Conservation (phyloP, 805 yeast species). For the Lipomyces sp. region DNA sequence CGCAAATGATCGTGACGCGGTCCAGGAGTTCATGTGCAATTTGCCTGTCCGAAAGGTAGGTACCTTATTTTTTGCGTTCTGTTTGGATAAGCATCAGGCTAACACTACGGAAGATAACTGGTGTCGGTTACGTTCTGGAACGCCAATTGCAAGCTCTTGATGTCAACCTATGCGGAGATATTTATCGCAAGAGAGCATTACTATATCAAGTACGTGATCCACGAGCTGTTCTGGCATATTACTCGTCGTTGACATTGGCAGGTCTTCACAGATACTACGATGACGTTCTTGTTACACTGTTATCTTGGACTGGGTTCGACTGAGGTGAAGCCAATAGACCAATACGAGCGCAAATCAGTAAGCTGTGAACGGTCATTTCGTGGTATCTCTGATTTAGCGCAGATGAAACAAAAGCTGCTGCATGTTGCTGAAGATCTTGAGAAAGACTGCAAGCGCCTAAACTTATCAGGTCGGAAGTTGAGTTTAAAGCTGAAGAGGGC, state of each 20-base stretch:
- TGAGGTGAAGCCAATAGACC: slow-evolving; percentile 32
- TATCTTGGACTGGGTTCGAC: slow-evolving; percentile 41
- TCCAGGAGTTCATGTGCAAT: slow-evolving; percentile 35
- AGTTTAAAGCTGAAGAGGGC: slow-evolving; percentile 36
- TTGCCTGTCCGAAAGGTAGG: slow-evolving; percentile 38
- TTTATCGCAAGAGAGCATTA: slow-evolving; percentile 19
- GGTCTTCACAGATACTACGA: slow-evolving; percentile 25
- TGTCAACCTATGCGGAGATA: slow-evolving; percentile 37
- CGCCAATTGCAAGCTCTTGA: slow-evolving; percentile 39
- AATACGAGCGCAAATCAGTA: slow-evolving; percentile 39
- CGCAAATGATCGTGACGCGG: slow-evolving; percentile 23
- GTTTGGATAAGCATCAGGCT: too few relatives aligned
- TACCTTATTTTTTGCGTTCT: too few relatives aligned
- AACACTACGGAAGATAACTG: slow-evolving; percentile 26
- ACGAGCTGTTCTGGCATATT: neutral
- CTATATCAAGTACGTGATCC: slow-evolving; percentile 17
- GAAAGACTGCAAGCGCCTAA: slow-evolving; percentile 29
- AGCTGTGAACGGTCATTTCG: slow-evolving; percentile 40
- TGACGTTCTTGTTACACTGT: slow-evolving; percentile 33
- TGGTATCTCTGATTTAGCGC: slow-evolving; percentile 13
- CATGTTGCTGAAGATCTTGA: slow-evolving; percentile 32
- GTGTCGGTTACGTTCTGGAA: slow-evolving; percentile 41
- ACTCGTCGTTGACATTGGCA: neutral
- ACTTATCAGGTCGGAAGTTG: slow-evolving; percentile 37
- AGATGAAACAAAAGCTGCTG: slow-evolving; percentile 30